phyloP scores from a whole-genome alignment of 1,284 basidiomycete genomes.

The Thelephora terrestris region DNA sequence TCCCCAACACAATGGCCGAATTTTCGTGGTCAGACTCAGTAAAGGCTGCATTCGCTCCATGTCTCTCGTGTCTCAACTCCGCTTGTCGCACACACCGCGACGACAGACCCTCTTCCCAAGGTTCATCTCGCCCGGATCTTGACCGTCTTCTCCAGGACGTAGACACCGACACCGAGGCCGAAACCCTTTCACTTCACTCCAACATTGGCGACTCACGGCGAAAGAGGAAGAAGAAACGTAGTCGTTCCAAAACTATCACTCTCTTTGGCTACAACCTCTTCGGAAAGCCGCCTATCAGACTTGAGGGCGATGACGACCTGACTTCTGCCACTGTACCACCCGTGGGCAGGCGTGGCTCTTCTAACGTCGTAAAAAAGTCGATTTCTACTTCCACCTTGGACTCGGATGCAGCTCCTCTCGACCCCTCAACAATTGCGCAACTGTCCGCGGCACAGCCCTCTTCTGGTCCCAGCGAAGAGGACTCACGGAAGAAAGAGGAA shows the following conservation, averaged over 20 bases:
- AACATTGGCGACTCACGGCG: constrained; percentile 34
- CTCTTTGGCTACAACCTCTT: constrained; percentile 58
- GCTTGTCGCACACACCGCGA: constrained; percentile 10
- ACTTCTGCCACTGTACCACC: constrained; percentile 6
- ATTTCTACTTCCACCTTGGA: constrained; percentile 47
- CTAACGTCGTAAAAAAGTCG: constrained; percentile 15
- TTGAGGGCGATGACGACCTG: constrained; percentile 43
- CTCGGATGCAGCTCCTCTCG: constrained; percentile 55
- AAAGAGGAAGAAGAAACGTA: constrained; percentile 24
- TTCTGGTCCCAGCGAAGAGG: constrained; percentile 29
- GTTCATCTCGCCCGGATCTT: constrained; percentile 42
- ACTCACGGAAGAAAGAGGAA: constrained; percentile 34
- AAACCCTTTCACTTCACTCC: constrained; percentile 56
- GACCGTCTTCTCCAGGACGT: constrained; percentile 42
- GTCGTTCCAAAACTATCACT: constrained; percentile 31
- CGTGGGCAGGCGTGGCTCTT: constrained; percentile 6
- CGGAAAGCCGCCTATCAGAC: constrained; percentile 45
- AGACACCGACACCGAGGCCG: constrained; percentile 42
- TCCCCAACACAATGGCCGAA: constrained; percentile 26
- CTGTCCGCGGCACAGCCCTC: constrained; percentile 25
- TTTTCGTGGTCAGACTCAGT: constrained; percentile 57
- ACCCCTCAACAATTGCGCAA: constrained; percentile 40
- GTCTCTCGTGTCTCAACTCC: constrained; percentile 43
- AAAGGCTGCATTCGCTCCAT: constrained; percentile 45
- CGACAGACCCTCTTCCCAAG: constrained; percentile 24